Conservation (phyloP, 768 basidiomycete genomes). For the Lepiota subincarnata region DNA sequence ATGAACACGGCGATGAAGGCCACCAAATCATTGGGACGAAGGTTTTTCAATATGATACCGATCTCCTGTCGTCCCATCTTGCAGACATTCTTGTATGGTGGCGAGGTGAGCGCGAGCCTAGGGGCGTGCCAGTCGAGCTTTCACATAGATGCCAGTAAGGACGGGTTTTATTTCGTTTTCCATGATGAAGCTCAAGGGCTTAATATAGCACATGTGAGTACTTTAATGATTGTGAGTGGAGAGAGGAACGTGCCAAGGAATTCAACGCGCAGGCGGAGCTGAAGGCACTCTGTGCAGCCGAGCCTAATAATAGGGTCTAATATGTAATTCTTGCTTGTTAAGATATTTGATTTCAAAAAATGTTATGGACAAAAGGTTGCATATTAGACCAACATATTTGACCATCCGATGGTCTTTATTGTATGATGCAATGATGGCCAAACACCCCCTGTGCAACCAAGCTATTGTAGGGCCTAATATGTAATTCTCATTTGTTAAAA, state of each 20-base stretch:
- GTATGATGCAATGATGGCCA: too few relatives aligned
- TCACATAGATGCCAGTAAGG: constrained; percentile 66
- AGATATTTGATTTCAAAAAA: too few relatives aligned
- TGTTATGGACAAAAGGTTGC: too few relatives aligned
- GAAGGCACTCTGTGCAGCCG: too few relatives aligned
- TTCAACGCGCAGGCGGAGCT: constrained; percentile 14
- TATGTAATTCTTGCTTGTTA: too few relatives aligned
- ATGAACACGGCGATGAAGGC: not conserved
- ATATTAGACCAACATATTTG: too few relatives aligned
- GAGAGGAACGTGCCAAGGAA: constrained; percentile 50
- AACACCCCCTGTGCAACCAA: too few relatives aligned
- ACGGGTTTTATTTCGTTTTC: not conserved
- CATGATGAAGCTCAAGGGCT: not conserved
- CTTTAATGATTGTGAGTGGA: constrained; percentile 74
- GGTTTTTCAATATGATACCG: constrained; percentile 50
- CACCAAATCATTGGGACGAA: constrained; percentile 62
- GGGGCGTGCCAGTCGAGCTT: constrained; percentile 63
- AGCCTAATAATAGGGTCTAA: too few relatives aligned
- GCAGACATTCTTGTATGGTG: constrained; percentile 65
- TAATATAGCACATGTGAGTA: constrained; percentile 32
- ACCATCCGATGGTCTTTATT: too few relatives aligned
- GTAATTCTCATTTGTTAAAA: too few relatives aligned
- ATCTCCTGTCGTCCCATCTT: constrained; percentile 51
- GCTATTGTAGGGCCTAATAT: too few relatives aligned
- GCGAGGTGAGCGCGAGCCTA: constrained; percentile 62